Evolutionary conservation across 768 basidiomycete genomes (phyloP).

Genomic region (Collybiopsis luxurians): DNA sequence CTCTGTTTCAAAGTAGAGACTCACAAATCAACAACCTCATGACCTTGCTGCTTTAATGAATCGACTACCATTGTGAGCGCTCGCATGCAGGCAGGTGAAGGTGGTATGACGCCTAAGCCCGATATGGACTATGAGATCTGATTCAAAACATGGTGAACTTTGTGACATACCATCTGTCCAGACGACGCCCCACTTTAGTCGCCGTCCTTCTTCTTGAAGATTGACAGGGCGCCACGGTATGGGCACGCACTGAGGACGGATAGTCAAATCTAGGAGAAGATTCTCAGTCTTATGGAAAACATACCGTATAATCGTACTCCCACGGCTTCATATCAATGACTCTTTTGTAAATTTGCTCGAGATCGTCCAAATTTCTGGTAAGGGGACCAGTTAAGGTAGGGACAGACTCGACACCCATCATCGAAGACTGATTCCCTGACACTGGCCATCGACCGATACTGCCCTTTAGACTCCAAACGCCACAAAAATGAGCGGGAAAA

Average conservation of each 20-base stretch:
- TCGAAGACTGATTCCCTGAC: slow-evolving; percentile 42
- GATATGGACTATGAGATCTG: not conserved
- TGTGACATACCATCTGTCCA: slow-evolving; percentile 56
- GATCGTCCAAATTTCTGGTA: slow-evolving; percentile 57
- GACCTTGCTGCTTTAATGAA: slow-evolving; percentile 55
- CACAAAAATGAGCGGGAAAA: slow-evolving; percentile 72
- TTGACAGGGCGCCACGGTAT: slow-evolving; percentile 47
- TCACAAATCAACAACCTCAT: slow-evolving; percentile 64
- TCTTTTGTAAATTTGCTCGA: slow-evolving; percentile 64
- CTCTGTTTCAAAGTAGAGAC: slow-evolving; percentile 15
- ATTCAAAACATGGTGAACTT: not conserved
- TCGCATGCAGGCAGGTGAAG: slow-evolving; percentile 62
- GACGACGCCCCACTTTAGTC: slow-evolving; percentile 61
- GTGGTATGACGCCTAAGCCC: slow-evolving; percentile 50
- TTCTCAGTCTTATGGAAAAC: slow-evolving; percentile 21
- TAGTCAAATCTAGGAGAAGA: slow-evolving; percentile 21
- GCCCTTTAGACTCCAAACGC: slow-evolving; percentile 62
- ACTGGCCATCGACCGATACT: slow-evolving; percentile 57
- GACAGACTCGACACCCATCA: slow-evolving; percentile 58
- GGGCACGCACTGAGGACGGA: slow-evolving; percentile 40
- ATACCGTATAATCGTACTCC: slow-evolving; percentile 61
- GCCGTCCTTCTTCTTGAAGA: slow-evolving; percentile 44
- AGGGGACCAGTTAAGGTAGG: slow-evolving; percentile 56
- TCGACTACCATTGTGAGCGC: slow-evolving; percentile 49
- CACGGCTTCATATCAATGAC: slow-evolving; percentile 61